These are phyloP conservation scores for Hordeum vulgare DNA, from an alignment of 176 grass and related monocot genomes.

Conservation along the genomic window DNA sequence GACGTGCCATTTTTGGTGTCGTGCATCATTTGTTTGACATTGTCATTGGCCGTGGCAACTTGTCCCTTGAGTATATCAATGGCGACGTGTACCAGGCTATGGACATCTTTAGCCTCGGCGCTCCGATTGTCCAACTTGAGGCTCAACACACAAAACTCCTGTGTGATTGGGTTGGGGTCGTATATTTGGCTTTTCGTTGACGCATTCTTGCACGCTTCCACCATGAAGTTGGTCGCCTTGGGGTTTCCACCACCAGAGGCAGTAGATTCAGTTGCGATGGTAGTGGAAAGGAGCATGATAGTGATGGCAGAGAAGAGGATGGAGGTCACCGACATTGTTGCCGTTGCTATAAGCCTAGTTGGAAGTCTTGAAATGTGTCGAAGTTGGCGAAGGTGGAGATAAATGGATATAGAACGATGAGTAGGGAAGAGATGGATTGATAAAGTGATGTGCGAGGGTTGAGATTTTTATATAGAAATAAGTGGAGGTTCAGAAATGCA, in stretches of 20 bases:
- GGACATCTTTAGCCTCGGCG: not conserved
- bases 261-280: not conserved
- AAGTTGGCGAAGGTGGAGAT: not conserved
- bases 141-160: not conserved
- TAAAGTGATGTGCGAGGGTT: not conserved
- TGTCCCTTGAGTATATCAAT: not conserved
- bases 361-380: not conserved
- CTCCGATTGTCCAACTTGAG: not conserved
- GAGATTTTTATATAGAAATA: not conserved
- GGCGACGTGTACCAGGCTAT: not conserved
- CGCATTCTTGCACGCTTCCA: not conserved
- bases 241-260: not conserved
- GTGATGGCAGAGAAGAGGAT: not conserved
- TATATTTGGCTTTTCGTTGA: not conserved
- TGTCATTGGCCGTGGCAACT: not conserved
- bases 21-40: not conserved
- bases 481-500: not conserved
- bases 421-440: not conserved
- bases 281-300: not conserved
- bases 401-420: not conserved
- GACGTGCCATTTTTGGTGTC: not conserved
- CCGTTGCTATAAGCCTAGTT: not conserved
- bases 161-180: not conserved
- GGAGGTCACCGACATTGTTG: not conserved
- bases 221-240: not conserved